Conservation (phyloP, 2,329 filamentous ascomycete species). For the Metarhizium humberi region DNA sequence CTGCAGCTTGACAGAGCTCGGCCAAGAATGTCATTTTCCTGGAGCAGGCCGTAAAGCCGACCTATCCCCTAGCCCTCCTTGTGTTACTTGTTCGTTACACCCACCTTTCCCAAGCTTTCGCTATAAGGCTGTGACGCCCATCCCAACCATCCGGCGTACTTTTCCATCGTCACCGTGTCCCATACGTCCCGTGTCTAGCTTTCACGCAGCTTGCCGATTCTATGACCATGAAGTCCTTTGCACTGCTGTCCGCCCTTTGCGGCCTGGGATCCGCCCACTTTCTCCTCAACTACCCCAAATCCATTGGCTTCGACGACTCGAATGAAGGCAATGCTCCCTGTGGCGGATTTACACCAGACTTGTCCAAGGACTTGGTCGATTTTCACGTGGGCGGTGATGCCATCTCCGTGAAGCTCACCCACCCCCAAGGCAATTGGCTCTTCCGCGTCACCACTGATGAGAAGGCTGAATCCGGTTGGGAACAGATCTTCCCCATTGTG, state of each 20-base stretch:
- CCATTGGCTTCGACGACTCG: slow-evolving; percentile 39
- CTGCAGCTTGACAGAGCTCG: background rate
- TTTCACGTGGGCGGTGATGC: slow-evolving; percentile 50
- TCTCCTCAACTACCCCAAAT: slow-evolving; percentile 35
- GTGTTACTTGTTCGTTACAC: background rate
- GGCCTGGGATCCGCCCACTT: slow-evolving; percentile 43
- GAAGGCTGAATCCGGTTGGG: slow-evolving; percentile 40
- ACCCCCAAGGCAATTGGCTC: slow-evolving; percentile 45
- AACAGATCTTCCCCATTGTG: slow-evolving; percentile 43
- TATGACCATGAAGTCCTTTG: slow-evolving; percentile 13
- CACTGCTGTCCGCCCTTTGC: slow-evolving; percentile 28
- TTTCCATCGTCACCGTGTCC: background rate
- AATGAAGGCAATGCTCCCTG: slow-evolving; percentile 38
- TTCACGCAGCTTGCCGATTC: background rate
- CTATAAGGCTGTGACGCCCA: background rate
- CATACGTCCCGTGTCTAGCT: too few relatives aligned
- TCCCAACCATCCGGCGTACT: background rate
- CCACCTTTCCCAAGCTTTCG: slow-evolving; percentile 3
- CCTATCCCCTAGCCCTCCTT: background rate
- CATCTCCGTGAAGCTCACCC: slow-evolving; percentile 36
- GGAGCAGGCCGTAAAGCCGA: background rate
- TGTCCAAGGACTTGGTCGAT: slow-evolving; percentile 36
- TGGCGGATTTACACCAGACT: slow-evolving; percentile 41
- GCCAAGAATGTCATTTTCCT: background rate
- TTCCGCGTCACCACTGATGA: slow-evolving; percentile 47